phyloP scores from a whole-genome alignment of 1,284 basidiomycete species.

The Vanrija sp. region DNA sequence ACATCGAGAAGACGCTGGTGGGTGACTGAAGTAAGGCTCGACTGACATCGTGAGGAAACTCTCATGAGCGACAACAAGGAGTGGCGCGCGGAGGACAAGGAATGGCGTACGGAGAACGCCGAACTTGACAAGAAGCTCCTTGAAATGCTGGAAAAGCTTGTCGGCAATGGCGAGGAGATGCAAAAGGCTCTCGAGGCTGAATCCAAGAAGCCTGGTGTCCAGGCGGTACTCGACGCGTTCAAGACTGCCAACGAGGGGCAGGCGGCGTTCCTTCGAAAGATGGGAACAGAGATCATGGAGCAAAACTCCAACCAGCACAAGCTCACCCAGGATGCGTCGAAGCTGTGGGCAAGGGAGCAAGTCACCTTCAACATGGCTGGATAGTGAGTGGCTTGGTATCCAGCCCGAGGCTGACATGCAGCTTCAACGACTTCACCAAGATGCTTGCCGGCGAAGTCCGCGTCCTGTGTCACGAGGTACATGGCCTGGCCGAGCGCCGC shows the following conservation, averaged over 20 bases:
- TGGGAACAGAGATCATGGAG: slow-evolving; percentile 43
- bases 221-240: slow-evolving; percentile 46
- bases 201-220: slow-evolving; percentile 29
- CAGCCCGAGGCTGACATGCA: neutral
- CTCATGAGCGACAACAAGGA: neutral
- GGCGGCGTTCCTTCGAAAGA: slow-evolving; percentile 41
- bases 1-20: too few relatives aligned
- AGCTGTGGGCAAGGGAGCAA: slow-evolving; percentile 44
- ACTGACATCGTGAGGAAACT: neutral
- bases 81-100: neutral
- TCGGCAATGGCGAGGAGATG: slow-evolving; percentile 36
- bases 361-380: slow-evolving; percentile 49
- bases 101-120: slow-evolving; percentile 34
- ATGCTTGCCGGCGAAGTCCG: slow-evolving; percentile 45
- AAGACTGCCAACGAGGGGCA: slow-evolving; percentile 41
- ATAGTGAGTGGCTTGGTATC: slow-evolving; percentile 19
- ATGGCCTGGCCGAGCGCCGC: slow-evolving; percentile 44
- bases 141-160: slow-evolving; percentile 42
- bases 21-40: too few relatives aligned
- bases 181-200: slow-evolving; percentile 44
- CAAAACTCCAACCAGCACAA: slow-evolving; percentile 48
- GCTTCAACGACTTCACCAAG: slow-evolving; percentile 47
- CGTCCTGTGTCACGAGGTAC: slow-evolving; percentile 46
- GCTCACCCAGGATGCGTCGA: slow-evolving; percentile 36
- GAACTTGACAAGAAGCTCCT: slow-evolving; percentile 41